phyloP scores from a whole-genome alignment of 1,139 yeast genomes.

The Pichia cactophila region DNA sequence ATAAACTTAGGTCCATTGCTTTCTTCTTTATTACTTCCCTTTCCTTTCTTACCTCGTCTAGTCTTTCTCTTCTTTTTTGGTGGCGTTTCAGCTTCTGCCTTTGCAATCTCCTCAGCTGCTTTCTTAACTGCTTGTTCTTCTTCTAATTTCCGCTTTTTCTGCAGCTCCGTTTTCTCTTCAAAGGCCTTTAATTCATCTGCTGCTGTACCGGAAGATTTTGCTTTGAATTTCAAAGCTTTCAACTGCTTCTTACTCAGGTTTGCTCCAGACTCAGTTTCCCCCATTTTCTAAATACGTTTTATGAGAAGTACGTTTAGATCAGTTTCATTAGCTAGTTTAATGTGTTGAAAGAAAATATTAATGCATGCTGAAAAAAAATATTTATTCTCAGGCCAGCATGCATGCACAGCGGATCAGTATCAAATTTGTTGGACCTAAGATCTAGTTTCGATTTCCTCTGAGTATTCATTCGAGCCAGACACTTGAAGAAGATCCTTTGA shows the following conservation, averaged over 20 bases:
- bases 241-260: slow-evolving; percentile 72
- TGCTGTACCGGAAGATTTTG: slow-evolving; percentile 38
- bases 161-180: slow-evolving; percentile 24
- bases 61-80: slow-evolving; percentile 58
- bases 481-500: neutral
- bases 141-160: slow-evolving; percentile 23
- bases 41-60: slow-evolving; percentile 69
- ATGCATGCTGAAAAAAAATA: no score
- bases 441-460: no score
- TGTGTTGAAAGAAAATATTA: no score
- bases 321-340: no score
- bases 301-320: no score
- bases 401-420: no score
- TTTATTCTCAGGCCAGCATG: no score
- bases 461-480: no score
- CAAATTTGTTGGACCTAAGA: no score
- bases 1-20: slow-evolving; percentile 61
- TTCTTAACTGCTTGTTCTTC: slow-evolving; percentile 16
- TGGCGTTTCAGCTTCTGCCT: slow-evolving; percentile 25
- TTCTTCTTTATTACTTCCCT: slow-evolving; percentile 29
- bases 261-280: slow-evolving; percentile 15
- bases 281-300: neutral
- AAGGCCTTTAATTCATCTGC: slow-evolving; percentile 28
- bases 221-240: slow-evolving; percentile 67
- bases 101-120: slow-evolving; percentile 7